phyloP scores from a whole-genome alignment of 257 asterid species.

The Echites panduratus region DNA sequence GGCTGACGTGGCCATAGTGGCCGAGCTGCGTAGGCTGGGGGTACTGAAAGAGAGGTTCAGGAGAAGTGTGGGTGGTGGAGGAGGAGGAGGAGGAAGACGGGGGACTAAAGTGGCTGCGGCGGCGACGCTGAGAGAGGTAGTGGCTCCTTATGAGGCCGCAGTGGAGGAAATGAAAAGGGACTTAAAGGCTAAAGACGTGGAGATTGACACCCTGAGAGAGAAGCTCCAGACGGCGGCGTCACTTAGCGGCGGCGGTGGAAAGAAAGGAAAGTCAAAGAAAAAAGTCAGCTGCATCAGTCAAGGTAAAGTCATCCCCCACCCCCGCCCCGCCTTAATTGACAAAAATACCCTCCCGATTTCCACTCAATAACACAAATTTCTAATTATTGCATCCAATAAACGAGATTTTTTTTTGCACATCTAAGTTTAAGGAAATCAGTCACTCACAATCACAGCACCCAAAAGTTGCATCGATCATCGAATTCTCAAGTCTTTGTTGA shows the following conservation, averaged over 20 bases:
- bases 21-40: constrained; percentile 70
- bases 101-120: constrained; percentile 32
- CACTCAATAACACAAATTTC: not conserved
- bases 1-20: constrained; percentile 82
- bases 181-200: constrained; percentile 57
- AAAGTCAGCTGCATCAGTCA: constrained; percentile 66
- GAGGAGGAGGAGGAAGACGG: constrained; percentile 36
- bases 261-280: constrained; percentile 58
- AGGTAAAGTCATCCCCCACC: too few relatives aligned
- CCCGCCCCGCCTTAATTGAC: not conserved
- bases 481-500: not conserved
- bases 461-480: not conserved
- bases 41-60: constrained; percentile 79
- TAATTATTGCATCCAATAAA: not conserved
- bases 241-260: constrained; percentile 40
- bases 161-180: constrained; percentile 80
- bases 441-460: too few relatives aligned
- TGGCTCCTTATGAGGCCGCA: constrained; percentile 95
- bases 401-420: not conserved
- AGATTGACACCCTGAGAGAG: constrained; percentile 59
- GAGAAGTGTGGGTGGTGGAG: constrained; percentile 42
- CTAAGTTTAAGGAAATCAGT: not conserved
- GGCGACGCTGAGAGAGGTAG: constrained; percentile 79
- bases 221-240: constrained; percentile 69
- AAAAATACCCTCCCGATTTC: not conserved